Percentiles rank a stretch among this genome's conserved stretches.
Conservation (phyloP, 768 basidiomycete species). For the Cyclocybe aegerita region DNA sequence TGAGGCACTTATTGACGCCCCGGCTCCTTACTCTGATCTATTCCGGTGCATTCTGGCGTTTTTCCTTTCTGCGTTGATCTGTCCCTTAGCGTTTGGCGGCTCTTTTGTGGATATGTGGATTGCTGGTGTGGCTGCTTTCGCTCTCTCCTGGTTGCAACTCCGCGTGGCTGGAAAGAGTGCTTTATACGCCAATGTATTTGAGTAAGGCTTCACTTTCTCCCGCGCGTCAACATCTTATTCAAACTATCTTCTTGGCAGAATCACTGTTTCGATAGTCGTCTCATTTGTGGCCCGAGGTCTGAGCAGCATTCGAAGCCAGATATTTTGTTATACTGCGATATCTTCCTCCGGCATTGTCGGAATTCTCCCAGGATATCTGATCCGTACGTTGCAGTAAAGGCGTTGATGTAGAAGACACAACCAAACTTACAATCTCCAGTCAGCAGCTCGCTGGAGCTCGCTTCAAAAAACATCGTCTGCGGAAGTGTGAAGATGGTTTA, state of each 20-base stretch:
- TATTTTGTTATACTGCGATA: slow-evolving; percentile 92
- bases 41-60: slow-evolving; percentile 71
- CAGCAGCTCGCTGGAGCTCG: slow-evolving; percentile 80
- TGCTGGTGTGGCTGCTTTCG: slow-evolving; percentile 66
- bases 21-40: slow-evolving; percentile 61
- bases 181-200: slow-evolving; percentile 88
- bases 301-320: slow-evolving; percentile 69
- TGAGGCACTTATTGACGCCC: slow-evolving; percentile 57
- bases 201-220: slow-evolving; percentile 50
- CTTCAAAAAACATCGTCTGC: slow-evolving; percentile 82
- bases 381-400: slow-evolving; percentile 47
- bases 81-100: slow-evolving; percentile 82
- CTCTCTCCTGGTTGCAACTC: slow-evolving; percentile 71
- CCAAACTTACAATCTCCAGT: slow-evolving; percentile 35
- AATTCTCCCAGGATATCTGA: slow-evolving; percentile 87
- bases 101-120: slow-evolving; percentile 85
- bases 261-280: slow-evolving; percentile 78
- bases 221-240: neutral
- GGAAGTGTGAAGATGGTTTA: slow-evolving; percentile 89
- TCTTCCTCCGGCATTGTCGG: slow-evolving; percentile 86
- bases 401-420: slow-evolving; percentile 2
- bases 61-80: slow-evolving; percentile 72
- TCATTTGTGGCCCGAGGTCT: slow-evolving; percentile 82
- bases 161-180: slow-evolving; percentile 72
- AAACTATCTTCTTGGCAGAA: slow-evolving; percentile 40